Conservation (phyloP, 169 alveolate genomes). For the Cryptosporidium xiaoi region DNA sequence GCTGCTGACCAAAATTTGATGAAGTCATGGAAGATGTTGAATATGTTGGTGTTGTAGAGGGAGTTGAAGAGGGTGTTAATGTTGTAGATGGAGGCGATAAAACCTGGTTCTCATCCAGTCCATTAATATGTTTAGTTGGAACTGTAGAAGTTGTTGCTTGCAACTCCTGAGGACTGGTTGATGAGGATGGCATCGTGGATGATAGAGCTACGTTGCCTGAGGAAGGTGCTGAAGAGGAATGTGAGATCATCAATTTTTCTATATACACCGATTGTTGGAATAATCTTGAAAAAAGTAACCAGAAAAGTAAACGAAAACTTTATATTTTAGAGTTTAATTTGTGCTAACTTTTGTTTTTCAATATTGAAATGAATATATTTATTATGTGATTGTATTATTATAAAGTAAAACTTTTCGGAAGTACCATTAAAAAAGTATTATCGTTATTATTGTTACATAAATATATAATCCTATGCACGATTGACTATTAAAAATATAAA, state of each 20-base stretch:
- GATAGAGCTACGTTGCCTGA: no score
- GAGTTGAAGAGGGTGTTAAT: conserved; percentile 60
- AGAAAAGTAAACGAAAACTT: neutral
- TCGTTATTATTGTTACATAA: no score
- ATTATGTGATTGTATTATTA: neutral
- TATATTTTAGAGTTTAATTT: neutral
- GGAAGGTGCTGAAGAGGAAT: neutral
- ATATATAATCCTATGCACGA: no score
- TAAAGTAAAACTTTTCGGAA: neutral
- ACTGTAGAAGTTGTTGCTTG: no score
- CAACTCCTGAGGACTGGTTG: no score
- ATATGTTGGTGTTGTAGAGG: conserved; percentile 32
- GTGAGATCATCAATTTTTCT: neutral
- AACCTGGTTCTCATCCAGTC: neutral
- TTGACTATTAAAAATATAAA: no score
- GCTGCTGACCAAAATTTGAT: conserved; percentile 18
- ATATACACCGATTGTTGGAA: no score
- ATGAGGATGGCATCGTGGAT: no score
- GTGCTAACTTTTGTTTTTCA: neutral
- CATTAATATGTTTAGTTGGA: no score
- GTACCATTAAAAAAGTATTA: neutral
- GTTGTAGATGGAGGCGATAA: conserved; percentile 64
- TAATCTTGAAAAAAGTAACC: neutral
- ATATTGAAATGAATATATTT: neutral
- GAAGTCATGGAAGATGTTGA: conserved; percentile 4